phyloP scores from a whole-genome alignment of 2,329 filamentous ascomycete species.

The Aureobasidium musti region DNA sequence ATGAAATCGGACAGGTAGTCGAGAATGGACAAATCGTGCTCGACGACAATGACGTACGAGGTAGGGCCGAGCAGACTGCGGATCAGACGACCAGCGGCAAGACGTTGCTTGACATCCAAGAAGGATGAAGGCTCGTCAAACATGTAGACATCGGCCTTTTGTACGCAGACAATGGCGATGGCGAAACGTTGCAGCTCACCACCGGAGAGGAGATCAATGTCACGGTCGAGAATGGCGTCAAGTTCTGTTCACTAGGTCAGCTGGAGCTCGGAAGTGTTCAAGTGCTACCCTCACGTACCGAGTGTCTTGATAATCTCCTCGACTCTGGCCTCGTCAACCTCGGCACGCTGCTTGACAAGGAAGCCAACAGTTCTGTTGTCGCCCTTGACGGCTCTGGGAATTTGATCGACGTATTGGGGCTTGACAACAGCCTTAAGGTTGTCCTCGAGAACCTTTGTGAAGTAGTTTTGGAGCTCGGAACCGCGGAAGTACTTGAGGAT shows the following conservation, averaged over 20 bases:
- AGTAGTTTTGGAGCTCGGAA: constrained; percentile 98
- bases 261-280: neutral
- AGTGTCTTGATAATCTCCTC: constrained; percentile 80
- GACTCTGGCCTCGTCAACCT: constrained; percentile 68
- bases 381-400: constrained; percentile 86
- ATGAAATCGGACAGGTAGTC: constrained; percentile 99
- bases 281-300: constrained; percentile 45
- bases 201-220: constrained; percentile 87
- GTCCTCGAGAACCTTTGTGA: constrained; percentile 96
- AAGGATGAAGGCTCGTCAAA: constrained; percentile 99
- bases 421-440: constrained; percentile 97
- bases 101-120: constrained; percentile 98
- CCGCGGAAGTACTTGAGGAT: constrained; percentile 98
- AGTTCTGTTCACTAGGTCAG: constrained; percentile 59
- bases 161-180: constrained; percentile 92
- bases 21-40: constrained; percentile 97
- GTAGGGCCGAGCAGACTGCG: constrained; percentile 84
- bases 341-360: constrained; percentile 73
- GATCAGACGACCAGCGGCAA: constrained; percentile 88
- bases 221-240: constrained; percentile 85
- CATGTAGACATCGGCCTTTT: constrained; percentile 98
- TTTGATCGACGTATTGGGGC: constrained; percentile 98
- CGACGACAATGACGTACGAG: constrained; percentile 97
- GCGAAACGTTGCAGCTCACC: constrained; percentile 98
- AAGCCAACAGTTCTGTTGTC: constrained; percentile 71